Base-by-base conservation (phyloP, 2,329 filamentous ascomycete species). In the Alternaria solani region DNA sequence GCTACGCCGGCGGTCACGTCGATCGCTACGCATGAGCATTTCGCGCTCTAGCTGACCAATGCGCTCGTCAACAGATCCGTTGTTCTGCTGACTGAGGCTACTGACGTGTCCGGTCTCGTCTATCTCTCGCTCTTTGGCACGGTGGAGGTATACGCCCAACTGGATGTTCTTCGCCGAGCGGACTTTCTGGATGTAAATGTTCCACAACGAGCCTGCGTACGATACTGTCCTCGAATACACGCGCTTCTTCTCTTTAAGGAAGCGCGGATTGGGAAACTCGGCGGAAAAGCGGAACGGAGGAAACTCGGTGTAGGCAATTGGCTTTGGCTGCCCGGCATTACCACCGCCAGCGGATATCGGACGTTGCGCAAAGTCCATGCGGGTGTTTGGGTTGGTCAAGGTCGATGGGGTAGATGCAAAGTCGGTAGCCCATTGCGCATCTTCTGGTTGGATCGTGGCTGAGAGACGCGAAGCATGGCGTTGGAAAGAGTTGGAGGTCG, bases 161-260 rank as follows among this genome's bases (percentile, higher is more conserved):
- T 88, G 85, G 11, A 85, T 83, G 54, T 81, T 84, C 64, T 86
- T 86, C 2, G 81, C 80, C 0, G 83, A 84, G 8, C 83, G 81
- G 2, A 87, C 83, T 61, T 87, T 86, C 66, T 87, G 86, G 11
- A 88, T 86, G 70, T 87, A 88, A n/a, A 88, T 84, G 64, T 88
- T 88, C 86, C 86, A 88, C 16, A 86, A 75, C 18, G 81, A 84
- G 2, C 86, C 86, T 4, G 85, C 85, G 61, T 88, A 88, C 67
- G 86, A 87, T 5, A 87, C 84, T 3, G 85, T 87, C 32, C 84
- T 81, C 11, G 83, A 85, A 69, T 87, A 87, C 8, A 87, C 83
- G 0, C 85, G 79, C 70, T 87, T 87, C 76, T 85, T 86, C 68
- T 87, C 85, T 59, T 87, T 87, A 25, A 87, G 75, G 7, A 83